Evolutionary conservation across 1,284 basidiomycete species (phyloP).

Genomic region (Rhodotorula sp.): DNA sequence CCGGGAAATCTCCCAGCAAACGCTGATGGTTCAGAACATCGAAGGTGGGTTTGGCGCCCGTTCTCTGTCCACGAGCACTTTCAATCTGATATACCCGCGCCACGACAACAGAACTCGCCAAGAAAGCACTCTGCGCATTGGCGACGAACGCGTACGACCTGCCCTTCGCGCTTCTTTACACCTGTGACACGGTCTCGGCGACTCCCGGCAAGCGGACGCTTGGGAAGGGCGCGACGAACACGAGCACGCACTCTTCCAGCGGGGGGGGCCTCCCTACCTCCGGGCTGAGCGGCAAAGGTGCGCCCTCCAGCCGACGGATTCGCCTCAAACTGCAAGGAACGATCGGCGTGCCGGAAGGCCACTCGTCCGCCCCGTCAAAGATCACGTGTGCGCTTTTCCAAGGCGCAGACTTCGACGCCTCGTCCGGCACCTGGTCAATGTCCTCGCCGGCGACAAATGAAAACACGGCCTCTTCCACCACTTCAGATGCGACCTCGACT

Average conservation of each 20-base stretch:
- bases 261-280: not conserved
- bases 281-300: not conserved
- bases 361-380: conserved; percentile 19
- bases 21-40: conserved; percentile 31
- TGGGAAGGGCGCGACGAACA: not conserved
- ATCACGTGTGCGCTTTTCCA: conserved; percentile 13
- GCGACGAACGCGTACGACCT: conserved; percentile 37
- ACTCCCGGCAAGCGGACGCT: conserved; percentile 1
- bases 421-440: not conserved
- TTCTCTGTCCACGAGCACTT: too few relatives aligned
- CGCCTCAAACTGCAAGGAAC: conserved; percentile 18
- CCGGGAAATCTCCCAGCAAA: conserved; percentile 35
- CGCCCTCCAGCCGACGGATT: not conserved
- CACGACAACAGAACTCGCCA: conserved; percentile 18
- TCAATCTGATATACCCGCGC: too few relatives aligned
- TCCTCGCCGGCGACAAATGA: not conserved
- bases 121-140: conserved; percentile 15
- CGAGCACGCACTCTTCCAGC: not conserved
- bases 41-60: conserved; percentile 9
- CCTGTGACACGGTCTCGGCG: conserved; percentile 12
- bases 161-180: conserved; percentile 38
- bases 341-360: conserved; percentile 25
- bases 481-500: conserved; percentile 1
- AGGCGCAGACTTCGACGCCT: not conserved
- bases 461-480: not conserved